Conservation (phyloP, 306 rosid genomes). For the Sesbania bispinosa region DNA sequence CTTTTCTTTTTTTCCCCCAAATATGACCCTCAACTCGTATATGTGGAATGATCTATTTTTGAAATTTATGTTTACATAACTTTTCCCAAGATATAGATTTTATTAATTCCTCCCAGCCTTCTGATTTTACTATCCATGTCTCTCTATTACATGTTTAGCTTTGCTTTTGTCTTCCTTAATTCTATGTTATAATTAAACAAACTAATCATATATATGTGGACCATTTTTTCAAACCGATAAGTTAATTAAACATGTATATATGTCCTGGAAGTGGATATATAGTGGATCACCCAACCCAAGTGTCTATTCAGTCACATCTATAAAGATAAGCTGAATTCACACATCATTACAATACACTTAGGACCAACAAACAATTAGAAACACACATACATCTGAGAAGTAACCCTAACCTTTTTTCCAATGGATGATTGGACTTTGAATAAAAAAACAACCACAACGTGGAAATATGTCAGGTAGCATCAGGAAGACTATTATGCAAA, state of each 20-base stretch:
- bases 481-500: not conserved
- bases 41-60: too few species aligned
- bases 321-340: conserved; percentile 37
- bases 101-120: not conserved
- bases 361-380: conserved; percentile 29
- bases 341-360: conserved; percentile 25
- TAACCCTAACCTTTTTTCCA: conserved; percentile 39
- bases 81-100: not conserved
- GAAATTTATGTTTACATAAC: not conserved
- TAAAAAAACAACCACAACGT: not conserved
- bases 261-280: conserved; percentile 23
- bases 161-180: not conserved
- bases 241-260: conserved; percentile 24
- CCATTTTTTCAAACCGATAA: too few species aligned
- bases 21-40: too few species aligned
- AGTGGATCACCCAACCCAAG: conserved; percentile 41
- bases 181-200: not conserved
- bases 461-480: conserved; percentile 9
- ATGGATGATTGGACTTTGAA: conserved; percentile 21
- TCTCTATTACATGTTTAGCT: too few species aligned
- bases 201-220: too few species aligned
- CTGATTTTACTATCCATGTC: not conserved
- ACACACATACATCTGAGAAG: conserved; percentile 19
- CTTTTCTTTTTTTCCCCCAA: too few species aligned
- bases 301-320: conserved; percentile 51